These are phyloP conservation scores for Lachnellula hyalina DNA, from an alignment of 2,329 filamentous ascomycete genomes.

Conservation along the genomic window DNA sequence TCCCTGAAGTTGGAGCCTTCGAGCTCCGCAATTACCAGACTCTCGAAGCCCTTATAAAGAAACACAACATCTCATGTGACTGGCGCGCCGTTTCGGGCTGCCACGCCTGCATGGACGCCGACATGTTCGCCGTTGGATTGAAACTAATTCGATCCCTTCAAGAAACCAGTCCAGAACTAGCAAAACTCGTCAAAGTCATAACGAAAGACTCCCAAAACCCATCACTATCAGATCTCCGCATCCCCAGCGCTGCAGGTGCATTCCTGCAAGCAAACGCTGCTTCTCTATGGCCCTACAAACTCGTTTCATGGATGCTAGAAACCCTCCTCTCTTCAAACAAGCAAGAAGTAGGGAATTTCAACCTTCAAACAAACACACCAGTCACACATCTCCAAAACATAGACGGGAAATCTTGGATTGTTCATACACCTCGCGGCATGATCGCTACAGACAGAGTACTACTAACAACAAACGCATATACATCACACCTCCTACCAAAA, in stretches of 20 bases:
- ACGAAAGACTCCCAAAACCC: conserved; percentile 28
- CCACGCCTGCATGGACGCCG: conserved; percentile 54
- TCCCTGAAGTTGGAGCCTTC: conserved; percentile 61
- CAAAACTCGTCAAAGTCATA: conserved; percentile 34
- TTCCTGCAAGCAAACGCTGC: conserved; percentile 61
- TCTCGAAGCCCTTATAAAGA: conserved; percentile 51
- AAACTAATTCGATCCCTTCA: conserved; percentile 47
- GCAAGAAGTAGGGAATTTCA: conserved; percentile 33
- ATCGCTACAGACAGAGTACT: conserved; percentile 61
- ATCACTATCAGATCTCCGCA: conserved; percentile 46
- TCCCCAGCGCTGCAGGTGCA: conserved; percentile 55
- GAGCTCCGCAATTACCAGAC: conserved; percentile 64
- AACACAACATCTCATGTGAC: conserved; percentile 61
- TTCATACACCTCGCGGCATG: conserved; percentile 64
- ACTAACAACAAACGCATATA: conserved; percentile 80
- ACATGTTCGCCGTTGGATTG: conserved; percentile 48
- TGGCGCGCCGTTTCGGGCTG: conserved; percentile 60
- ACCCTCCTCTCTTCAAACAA: conserved; percentile 16
- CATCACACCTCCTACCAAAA: conserved; percentile 64
- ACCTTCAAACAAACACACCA: conserved; percentile 70
- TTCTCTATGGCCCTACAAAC: conserved; percentile 78
- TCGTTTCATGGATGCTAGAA: conserved; percentile 67
- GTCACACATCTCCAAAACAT: conserved; percentile 45
- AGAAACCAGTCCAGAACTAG: conserved; percentile 51
- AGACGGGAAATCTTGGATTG: conserved; percentile 44